phyloP scores from a whole-genome alignment of 2,329 filamentous ascomycete genomes.

The Colletotrichum cereale region DNA sequence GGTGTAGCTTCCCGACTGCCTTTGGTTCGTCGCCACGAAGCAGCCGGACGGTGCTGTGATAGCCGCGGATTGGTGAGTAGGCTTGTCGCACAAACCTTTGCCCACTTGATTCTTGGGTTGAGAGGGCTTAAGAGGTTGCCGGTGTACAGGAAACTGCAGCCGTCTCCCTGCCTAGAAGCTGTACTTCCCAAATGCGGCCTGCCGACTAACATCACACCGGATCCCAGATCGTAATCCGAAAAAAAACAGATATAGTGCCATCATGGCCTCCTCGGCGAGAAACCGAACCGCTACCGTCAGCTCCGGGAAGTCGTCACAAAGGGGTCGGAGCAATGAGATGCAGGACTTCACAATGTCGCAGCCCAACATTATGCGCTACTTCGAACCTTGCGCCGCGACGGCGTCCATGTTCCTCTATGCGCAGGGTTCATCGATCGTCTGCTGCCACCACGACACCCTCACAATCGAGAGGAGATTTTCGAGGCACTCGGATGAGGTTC shows the following conservation, averaged over 20 bases:
- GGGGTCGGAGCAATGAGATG: constrained; percentile 58
- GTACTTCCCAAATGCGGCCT: constrained; percentile 41
- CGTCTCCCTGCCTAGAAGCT: constrained; percentile 43
- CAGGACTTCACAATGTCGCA: constrained; percentile 68
- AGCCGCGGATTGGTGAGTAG: constrained; percentile 56
- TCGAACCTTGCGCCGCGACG: constrained; percentile 91
- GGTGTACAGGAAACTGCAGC: constrained; percentile 39
- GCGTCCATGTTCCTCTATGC: constrained; percentile 92
- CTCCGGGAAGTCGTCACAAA: constrained; percentile 65
- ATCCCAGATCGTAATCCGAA: constrained; percentile 42
- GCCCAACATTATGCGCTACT: constrained; percentile 66
- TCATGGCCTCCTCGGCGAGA: constrained; percentile 71
- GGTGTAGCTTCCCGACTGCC: constrained; percentile 49
- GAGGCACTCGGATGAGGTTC: constrained; percentile 84
- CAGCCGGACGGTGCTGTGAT: constrained; percentile 37
- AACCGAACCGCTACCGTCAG: constrained; percentile 71
- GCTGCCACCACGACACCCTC: constrained; percentile 92
- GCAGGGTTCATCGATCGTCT: constrained; percentile 84
- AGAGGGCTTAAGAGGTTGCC: constrained; percentile 38
- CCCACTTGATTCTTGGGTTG: constrained; percentile 40
- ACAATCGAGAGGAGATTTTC: constrained; percentile 90
- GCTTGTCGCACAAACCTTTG: constrained; percentile 52
- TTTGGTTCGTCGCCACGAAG: constrained; percentile 43
- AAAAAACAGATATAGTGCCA: constrained; percentile 53
- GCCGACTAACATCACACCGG: constrained; percentile 45